These are phyloP conservation scores for Coprinellus micaceus DNA, from an alignment of 768 basidiomycete species.

Conservation along the genomic window DNA sequence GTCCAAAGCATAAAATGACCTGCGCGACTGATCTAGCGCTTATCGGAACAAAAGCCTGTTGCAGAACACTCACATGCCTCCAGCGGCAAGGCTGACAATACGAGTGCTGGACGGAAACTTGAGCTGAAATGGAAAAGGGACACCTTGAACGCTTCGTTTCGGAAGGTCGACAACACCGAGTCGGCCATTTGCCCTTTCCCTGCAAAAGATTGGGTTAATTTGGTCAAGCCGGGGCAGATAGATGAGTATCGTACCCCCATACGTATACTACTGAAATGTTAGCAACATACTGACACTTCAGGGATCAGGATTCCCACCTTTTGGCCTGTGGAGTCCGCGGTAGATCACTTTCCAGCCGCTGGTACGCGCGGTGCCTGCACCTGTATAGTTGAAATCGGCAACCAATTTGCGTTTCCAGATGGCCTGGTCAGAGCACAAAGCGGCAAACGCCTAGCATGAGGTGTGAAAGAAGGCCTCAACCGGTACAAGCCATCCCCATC, in stretches of 20 bases:
- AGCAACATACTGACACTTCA: neutral
- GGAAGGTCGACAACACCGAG: slow-evolving; percentile 50
- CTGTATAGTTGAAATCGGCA: slow-evolving; percentile 76
- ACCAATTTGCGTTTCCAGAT: slow-evolving; percentile 73
- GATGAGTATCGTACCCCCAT: slow-evolving; percentile 40
- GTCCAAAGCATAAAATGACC: slow-evolving; percentile 87
- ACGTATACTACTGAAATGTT: slow-evolving; percentile 39
- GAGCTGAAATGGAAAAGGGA: slow-evolving; percentile 66
- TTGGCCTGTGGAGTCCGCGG: slow-evolving; percentile 59
- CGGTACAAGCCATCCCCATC: neutral
- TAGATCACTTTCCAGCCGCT: slow-evolving; percentile 83
- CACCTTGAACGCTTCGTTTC: slow-evolving; percentile 29
- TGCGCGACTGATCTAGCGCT: slow-evolving; percentile 23
- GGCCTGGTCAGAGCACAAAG: slow-evolving; percentile 63
- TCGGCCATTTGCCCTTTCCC: slow-evolving; percentile 60
- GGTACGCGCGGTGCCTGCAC: slow-evolving; percentile 64
- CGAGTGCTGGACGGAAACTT: slow-evolving; percentile 49
- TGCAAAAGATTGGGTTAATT: slow-evolving; percentile 23
- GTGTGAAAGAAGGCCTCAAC: neutral
- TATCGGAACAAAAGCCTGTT: neutral
- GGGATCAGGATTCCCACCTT: slow-evolving; percentile 45
- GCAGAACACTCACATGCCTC: slow-evolving; percentile 66
- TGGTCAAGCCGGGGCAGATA: neutral
- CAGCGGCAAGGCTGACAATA: slow-evolving; percentile 71
- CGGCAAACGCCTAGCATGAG: slow-evolving; percentile 47